Percentiles rank a stretch among this genome's conserved stretches.
These are phyloP conservation scores for Auricularia cornea DNA, from an alignment of 768 basidiomycete genomes.

Conservation along the genomic window DNA sequence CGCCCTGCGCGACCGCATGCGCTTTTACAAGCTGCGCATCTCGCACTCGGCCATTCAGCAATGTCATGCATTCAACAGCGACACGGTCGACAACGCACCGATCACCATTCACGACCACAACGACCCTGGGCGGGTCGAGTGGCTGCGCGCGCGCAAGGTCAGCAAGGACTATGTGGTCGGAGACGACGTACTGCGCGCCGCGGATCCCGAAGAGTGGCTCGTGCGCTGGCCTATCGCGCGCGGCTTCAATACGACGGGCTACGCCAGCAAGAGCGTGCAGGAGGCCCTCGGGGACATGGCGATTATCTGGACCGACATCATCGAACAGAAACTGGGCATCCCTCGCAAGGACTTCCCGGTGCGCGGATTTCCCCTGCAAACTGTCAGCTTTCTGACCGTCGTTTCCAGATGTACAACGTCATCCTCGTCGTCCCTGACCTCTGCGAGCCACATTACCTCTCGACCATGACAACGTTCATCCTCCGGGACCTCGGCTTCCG, in stretches of 20 bases:
- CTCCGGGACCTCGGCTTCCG: conserved; percentile 82
- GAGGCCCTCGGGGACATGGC: conserved; percentile 72
- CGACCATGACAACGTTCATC: conserved; percentile 65
- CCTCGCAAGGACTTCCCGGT: conserved; percentile 52
- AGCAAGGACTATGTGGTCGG: conserved; percentile 54
- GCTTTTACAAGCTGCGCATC: conserved; percentile 74
- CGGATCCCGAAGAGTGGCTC: conserved; percentile 57
- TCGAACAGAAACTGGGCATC: conserved; percentile 57
- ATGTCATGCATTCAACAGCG: conserved; percentile 19
- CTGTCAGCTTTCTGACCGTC: too few species aligned
- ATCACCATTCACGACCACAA: conserved; percentile 81
- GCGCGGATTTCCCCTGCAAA: too few species aligned
- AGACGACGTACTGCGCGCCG: conserved; percentile 56
- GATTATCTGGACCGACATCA: conserved; percentile 49
- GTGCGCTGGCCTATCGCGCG: conserved; percentile 77
- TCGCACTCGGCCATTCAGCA: conserved; percentile 48
- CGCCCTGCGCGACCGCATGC: conserved; percentile 76
- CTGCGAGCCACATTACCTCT: conserved; percentile 77
- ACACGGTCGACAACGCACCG: conserved; percentile 42
- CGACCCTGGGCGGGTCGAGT: conserved; percentile 76
- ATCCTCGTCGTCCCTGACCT: conserved; percentile 89
- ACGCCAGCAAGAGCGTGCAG: conserved; percentile 47
- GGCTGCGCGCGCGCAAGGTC: conserved; percentile 51
- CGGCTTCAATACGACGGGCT: conserved; percentile 78
- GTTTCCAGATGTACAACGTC: conserved; percentile 71